Conservation (phyloP, 495 filamentous ascomycete genomes). For the Penicillium coprophilum region DNA sequence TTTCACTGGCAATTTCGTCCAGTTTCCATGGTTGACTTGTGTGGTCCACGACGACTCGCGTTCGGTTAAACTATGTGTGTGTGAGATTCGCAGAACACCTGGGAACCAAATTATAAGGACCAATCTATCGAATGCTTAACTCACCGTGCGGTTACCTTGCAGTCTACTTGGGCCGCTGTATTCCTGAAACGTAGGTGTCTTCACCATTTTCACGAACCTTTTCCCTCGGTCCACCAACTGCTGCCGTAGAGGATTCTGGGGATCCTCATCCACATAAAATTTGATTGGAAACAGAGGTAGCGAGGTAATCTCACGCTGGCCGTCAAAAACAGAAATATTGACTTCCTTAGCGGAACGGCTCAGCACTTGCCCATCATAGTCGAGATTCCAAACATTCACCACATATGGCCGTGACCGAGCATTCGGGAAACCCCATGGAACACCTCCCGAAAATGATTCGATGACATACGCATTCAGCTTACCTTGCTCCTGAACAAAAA, state of each 20-base stretch:
- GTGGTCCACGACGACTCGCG: neutral
- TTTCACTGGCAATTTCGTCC: neutral
- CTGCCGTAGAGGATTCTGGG: neutral
- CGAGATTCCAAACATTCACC: neutral
- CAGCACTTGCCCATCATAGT: neutral
- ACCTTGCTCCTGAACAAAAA: neutral
- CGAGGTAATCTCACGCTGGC: neutral
- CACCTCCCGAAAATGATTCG: neutral
- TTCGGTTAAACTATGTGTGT: neutral
- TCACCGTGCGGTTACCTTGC: neutral
- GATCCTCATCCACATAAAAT: neutral
- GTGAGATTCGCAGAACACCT: neutral
- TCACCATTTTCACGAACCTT: neutral
- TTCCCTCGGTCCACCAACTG: neutral
- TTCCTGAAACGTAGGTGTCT: neutral
- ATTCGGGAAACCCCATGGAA: neutral
- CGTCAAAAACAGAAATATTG: neutral
- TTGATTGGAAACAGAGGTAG: neutral
- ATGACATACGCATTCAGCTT: neutral
- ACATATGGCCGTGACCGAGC: neutral
- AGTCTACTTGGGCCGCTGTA: neutral
- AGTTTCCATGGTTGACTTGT: neutral
- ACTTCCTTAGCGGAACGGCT: neutral
- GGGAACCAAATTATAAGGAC: too few relatives aligned
- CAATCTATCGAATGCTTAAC: neutral